A percentile compares a stretch with the other conserved stretches of the same genome.
These are phyloP conservation scores for Pseudogymnoascus sp. DNA, from an alignment of 2,329 filamentous ascomycete genomes.

Conservation along the genomic window DNA sequence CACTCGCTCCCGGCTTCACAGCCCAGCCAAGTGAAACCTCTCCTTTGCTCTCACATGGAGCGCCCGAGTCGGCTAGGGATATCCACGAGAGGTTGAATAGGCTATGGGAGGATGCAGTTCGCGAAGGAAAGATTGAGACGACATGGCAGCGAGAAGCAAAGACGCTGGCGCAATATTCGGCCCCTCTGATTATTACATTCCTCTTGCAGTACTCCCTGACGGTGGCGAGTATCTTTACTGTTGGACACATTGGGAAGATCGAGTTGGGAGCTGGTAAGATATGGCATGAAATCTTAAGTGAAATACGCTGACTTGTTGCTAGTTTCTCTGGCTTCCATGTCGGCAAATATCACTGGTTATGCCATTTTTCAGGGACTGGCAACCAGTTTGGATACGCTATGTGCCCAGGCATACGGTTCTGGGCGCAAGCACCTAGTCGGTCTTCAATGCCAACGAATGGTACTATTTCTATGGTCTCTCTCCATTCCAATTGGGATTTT, in stretches of 20 bases:
- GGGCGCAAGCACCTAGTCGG: slow-evolving; percentile 86
- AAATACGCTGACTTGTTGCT: not conserved
- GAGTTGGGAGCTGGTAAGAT: slow-evolving; percentile 49
- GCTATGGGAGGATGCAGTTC: slow-evolving; percentile 81
- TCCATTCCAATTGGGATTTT: slow-evolving; percentile 65
- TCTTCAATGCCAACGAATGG: slow-evolving; percentile 74
- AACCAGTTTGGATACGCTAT: slow-evolving; percentile 86
- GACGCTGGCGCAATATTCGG: slow-evolving; percentile 66
- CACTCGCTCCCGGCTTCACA: slow-evolving; percentile 15
- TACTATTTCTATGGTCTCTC: slow-evolving; percentile 66
- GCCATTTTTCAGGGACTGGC: slow-evolving; percentile 78
- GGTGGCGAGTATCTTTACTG: slow-evolving; percentile 73
- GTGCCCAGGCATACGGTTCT: slow-evolving; percentile 88
- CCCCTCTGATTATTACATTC: slow-evolving; percentile 67
- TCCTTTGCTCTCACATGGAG: slow-evolving; percentile 34
- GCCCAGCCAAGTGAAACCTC: slow-evolving; percentile 35
- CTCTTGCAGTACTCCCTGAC: slow-evolving; percentile 77
- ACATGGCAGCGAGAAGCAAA: slow-evolving; percentile 88
- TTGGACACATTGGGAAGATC: slow-evolving; percentile 67
- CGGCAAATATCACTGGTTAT: slow-evolving; percentile 70
- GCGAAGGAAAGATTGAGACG: slow-evolving; percentile 73
- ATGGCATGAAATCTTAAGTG: not conserved
- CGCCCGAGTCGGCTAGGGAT: slow-evolving; percentile 38
- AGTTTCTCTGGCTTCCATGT: slow-evolving; percentile 68
- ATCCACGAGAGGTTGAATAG: slow-evolving; percentile 54